Evolutionary conservation across 2,329 filamentous ascomycete species (phyloP), one percentile per base, ranked within the genome.

Genomic region (Colletotrichum sp.): DNA sequence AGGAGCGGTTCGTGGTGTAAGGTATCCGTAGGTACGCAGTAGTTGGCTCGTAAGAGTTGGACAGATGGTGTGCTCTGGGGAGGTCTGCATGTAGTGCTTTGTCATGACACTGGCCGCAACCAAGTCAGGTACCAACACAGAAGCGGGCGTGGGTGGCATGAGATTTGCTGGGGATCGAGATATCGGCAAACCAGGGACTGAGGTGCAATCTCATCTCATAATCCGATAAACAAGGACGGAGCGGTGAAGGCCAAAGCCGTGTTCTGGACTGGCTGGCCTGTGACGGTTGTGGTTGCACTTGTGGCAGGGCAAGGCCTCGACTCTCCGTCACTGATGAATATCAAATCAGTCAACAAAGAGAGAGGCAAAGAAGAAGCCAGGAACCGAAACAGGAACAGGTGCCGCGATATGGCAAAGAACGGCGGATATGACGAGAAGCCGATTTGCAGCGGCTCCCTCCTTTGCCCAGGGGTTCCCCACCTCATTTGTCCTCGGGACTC

Each of bases 71-170:
- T 64, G 59, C 36, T 36, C 19, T 59, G 19, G 57, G 22, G 19
- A 44, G 39, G 39, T 73, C 39, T 75, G 70, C 64, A 64, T 68
- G 73, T 68, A 34, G 73, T 68, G 70, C 69, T 61, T 59, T 30
- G 44, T 57, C 57, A 59, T 59, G 70, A 73, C 32, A 63, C 69
- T 71, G 73, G 64, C 73, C 52, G 70, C 73, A 28, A 59, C 48
- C 48, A 72, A 68, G 64, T 73, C 73, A 75, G 73, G 70, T 75
- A 73, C 64, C 70, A 25, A 59, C n/a, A 73, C 64, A 73, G n/a
- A 44, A 52, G 28, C 13, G 13, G 16, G 64, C 28, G 34, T 55
- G 12, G 36, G 44, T 44, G 48, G 60, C n/a, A 71, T 71, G 30
- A 60, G 59, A 68, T 61, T 66, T 55, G 63, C 9, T 60, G 60